These are phyloP conservation scores for Auricularia sp. DNA, from an alignment of 768 basidiomycete species.

Conservation along the genomic window DNA sequence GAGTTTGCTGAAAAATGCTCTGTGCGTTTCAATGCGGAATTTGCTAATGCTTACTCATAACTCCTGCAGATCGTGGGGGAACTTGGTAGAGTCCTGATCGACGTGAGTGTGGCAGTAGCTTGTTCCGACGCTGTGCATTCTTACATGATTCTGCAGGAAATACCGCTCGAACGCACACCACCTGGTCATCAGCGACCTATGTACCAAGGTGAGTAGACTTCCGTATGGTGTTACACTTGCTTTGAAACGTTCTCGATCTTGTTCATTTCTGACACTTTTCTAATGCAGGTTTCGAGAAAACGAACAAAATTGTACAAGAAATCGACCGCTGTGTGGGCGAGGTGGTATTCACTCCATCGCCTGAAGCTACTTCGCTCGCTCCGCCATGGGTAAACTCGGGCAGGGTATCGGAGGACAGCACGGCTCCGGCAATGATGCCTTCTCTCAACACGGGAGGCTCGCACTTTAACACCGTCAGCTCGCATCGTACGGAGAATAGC, in stretches of 20 bases:
- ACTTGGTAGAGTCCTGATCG: conserved; percentile 37
- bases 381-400: not conserved
- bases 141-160: conserved; percentile 38
- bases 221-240: not conserved
- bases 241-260: not conserved
- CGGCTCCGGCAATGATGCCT: not conserved
- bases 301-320: conserved; percentile 52
- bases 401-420: not conserved
- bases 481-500: not conserved
- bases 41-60: conserved; percentile 8
- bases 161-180: conserved; percentile 69
- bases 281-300: conserved; percentile 27
- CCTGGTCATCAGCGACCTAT: conserved; percentile 68
- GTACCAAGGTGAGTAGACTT: conserved; percentile 47
- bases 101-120: conserved; percentile 17
- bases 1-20: conserved; percentile 79
- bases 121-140: no score
- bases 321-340: conserved; percentile 30
- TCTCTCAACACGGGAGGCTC: not conserved
- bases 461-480: not conserved
- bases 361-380: not conserved
- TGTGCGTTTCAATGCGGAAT: conserved; percentile 19
- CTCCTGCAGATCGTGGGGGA: conserved; percentile 36
- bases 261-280: not conserved
- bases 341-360: conserved; percentile 7